phyloP scores from a whole-genome alignment of 495 filamentous ascomycete genomes.

The Penicillium paxilli region DNA sequence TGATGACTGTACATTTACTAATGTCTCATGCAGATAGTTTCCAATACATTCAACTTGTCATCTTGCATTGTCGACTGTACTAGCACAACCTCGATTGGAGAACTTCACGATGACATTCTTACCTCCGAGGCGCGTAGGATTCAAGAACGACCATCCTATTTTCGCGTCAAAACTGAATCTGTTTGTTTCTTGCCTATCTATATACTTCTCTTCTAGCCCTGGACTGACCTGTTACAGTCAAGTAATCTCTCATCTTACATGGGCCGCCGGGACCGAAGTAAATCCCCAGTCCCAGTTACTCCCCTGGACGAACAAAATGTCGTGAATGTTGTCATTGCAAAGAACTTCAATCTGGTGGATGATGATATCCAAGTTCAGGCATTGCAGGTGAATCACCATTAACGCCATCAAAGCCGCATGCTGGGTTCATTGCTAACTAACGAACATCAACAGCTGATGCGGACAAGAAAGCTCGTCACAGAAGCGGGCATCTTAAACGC shows the following conservation, averaged over 20 bases:
- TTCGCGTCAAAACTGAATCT: conserved; percentile 18
- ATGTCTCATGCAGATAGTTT: conserved; percentile 53
- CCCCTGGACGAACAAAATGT: conserved; percentile 48
- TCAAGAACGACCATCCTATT: conserved; percentile 16
- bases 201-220: neutral
- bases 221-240: conserved; percentile 17
- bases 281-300: conserved; percentile 10
- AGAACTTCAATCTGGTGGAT: conserved; percentile 70
- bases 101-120: conserved; percentile 71
- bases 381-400: conserved; percentile 78
- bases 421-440: no score
- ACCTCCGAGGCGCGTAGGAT: conserved; percentile 24
- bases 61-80: conserved; percentile 70
- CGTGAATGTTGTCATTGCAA: conserved; percentile 79
- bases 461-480: conserved; percentile 73
- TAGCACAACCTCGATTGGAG: conserved; percentile 69
- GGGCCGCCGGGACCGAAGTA: conserved; percentile 23
- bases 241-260: conserved; percentile 22
- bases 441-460: conserved; percentile 62
- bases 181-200: conserved; percentile 10
- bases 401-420: no score
- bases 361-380: conserved; percentile 81
- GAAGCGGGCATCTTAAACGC: conserved; percentile 68
- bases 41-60: conserved; percentile 69
- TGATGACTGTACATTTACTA: neutral